phyloP scores from a whole-genome alignment of 1,284 basidiomycete genomes.

The Leccinum cinnamomeum region DNA sequence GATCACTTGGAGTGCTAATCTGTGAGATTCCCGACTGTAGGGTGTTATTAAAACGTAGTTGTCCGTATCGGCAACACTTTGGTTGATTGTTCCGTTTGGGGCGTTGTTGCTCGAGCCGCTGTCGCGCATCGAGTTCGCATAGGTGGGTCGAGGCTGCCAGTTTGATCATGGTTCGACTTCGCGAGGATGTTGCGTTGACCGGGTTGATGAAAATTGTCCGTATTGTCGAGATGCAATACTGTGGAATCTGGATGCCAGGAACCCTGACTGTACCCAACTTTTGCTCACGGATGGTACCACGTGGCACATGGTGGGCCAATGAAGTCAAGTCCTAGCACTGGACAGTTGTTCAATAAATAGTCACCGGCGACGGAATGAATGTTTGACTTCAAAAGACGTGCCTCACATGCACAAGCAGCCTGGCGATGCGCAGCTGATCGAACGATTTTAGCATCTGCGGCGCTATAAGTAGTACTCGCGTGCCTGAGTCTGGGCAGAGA shows the following conservation, averaged over 20 bases:
- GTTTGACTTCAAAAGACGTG: neutral
- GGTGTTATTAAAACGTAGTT: accelerated
- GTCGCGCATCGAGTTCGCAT: neutral
- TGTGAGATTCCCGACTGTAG: too few relatives aligned
- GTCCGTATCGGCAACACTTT: neutral
- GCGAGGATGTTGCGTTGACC: neutral
- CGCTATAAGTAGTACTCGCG: neutral
- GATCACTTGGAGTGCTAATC: neutral
- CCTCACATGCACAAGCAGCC: neutral
- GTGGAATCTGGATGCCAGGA: too few relatives aligned
- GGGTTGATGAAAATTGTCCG: neutral
- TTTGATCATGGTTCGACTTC: too few relatives aligned
- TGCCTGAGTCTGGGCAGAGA: neutral
- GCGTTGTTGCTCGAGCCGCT: neutral
- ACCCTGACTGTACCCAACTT: too few relatives aligned
- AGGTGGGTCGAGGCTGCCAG: neutral
- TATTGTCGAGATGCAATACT: too few relatives aligned
- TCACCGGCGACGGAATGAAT: neutral
- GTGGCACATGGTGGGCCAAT: neutral
- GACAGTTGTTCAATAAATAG: neutral
- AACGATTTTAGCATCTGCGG: neutral
- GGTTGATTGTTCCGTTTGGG: neutral
- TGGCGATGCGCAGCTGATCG: neutral
- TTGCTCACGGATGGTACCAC: neutral
- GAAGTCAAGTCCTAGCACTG: neutral